A percentile compares a stretch with the other conserved stretches of the same genome.
These are phyloP conservation scores for Mycena galericulata DNA, from an alignment of 768 basidiomycete genomes.

Conservation along the genomic window DNA sequence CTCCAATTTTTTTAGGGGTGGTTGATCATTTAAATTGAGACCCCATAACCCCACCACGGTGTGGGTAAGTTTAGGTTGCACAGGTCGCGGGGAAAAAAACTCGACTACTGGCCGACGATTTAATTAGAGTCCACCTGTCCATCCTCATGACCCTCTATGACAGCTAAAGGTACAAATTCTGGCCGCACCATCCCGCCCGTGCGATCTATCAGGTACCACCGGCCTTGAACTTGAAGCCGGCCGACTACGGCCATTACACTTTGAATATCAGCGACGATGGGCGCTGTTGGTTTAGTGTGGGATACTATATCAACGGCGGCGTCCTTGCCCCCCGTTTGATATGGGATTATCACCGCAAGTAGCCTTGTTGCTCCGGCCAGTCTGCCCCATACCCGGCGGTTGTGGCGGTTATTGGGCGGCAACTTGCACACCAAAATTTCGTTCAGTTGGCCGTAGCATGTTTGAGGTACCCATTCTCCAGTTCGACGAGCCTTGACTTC, in stretches of 20 bases:
- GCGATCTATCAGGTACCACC: constrained; percentile 33
- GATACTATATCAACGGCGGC: constrained; percentile 15
- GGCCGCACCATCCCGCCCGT: constrained; percentile 11
- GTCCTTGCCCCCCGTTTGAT: constrained; percentile 28
- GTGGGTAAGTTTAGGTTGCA: too few relatives aligned
- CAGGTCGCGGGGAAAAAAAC: too few relatives aligned
- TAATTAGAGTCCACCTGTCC: too few relatives aligned
- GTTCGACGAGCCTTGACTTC: constrained; percentile 13
- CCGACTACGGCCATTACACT: constrained; percentile 30
- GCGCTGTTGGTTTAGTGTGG: background rate
- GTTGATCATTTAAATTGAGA: too few relatives aligned
- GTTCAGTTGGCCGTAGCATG: constrained; percentile 32
- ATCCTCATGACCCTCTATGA: background rate
- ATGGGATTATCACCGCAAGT: constrained; percentile 31
- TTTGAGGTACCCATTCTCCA: background rate
- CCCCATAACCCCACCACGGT: too few relatives aligned
- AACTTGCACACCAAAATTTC: constrained; percentile 31
- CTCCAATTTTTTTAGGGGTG: too few relatives aligned
- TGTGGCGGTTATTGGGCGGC: background rate
- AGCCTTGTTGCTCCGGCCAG: constrained; percentile 5
- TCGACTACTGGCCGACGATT: too few relatives aligned
- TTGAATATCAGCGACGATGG: constrained; percentile 29
- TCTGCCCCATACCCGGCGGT: constrained; percentile 7
- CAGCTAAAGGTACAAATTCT: constrained; percentile 18
- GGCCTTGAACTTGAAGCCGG: constrained; percentile 12